A percentile compares a stretch with the other conserved stretches of the same genome.
phyloP scores from a whole-genome alignment of 352 stramenopile genomes.

The Discostella stelligera region DNA sequence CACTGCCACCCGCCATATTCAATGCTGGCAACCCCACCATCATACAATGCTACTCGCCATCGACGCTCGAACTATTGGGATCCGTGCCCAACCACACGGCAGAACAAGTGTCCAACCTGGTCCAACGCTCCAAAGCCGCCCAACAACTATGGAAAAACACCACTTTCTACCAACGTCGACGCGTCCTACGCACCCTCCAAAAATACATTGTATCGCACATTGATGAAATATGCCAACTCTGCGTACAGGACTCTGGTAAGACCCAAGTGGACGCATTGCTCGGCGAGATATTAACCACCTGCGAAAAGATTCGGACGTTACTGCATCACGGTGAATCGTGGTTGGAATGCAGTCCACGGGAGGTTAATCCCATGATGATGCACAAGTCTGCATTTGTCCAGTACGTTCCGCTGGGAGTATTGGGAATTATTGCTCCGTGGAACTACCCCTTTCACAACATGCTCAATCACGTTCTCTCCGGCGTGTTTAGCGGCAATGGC shows the following conservation, averaged over 20 bases:
- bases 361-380: constrained; percentile 83
- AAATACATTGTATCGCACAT: constrained; percentile 84
- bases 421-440: constrained; percentile 88
- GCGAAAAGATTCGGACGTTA: constrained; percentile 87
- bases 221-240: constrained; percentile 84
- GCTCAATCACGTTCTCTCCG: constrained; percentile 88
- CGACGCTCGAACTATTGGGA: constrained; percentile 76
- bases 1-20: constrained; percentile 4
- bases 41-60: constrained; percentile 79
- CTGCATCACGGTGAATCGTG: constrained; percentile 82
- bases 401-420: constrained; percentile 87
- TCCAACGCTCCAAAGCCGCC: constrained; percentile 73
- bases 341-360: constrained; percentile 73
- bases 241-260: constrained; percentile 84
- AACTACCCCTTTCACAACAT: constrained; percentile 91
- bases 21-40: constrained; percentile 42
- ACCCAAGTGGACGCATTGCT: constrained; percentile 79
- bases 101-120: constrained; percentile 75
- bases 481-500: constrained; percentile 87
- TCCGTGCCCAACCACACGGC: constrained; percentile 79
- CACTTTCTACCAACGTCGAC: constrained; percentile 82
- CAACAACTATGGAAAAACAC: constrained; percentile 84
- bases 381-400: constrained; percentile 88
- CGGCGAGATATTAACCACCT: constrained; percentile 86
- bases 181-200: constrained; percentile 84